A percentile compares a stretch with the other conserved stretches of the same genome.
Evolutionary conservation across 2,329 filamentous ascomycete species (phyloP).

Genomic region (Ampelomyces quisqualis): DNA sequence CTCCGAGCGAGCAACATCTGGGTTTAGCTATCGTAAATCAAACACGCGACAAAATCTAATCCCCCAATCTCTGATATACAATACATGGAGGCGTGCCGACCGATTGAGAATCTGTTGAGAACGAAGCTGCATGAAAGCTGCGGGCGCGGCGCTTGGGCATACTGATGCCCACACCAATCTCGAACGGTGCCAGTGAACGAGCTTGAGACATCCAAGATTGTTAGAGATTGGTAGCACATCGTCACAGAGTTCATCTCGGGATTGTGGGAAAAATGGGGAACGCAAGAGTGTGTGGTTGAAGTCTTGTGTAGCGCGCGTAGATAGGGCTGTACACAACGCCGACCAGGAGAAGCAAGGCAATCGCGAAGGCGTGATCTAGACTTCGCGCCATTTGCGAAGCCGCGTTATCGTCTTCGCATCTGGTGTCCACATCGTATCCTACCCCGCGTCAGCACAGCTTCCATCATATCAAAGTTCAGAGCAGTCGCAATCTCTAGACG

Average conservation of each 20-base stretch:
- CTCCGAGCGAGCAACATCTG: too few species aligned
- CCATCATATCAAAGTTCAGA: neutral
- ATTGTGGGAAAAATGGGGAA: neutral
- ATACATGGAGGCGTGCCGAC: constrained; percentile 12
- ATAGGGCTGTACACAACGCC: constrained; percentile 4
- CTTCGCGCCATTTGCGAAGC: too few species aligned
- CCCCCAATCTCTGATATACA: too few species aligned
- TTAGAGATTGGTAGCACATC: too few species aligned
- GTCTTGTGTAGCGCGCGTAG: constrained; percentile 4
- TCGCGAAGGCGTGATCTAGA: too few species aligned
- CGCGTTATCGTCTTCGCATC: too few species aligned
- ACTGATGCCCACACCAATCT: neutral
- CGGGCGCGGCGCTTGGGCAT: constrained; percentile 21
- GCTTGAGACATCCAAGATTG: too few species aligned
- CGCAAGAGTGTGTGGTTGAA: neutral
- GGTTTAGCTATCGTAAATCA: too few species aligned
- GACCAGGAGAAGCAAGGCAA: too few species aligned
- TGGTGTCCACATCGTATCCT: neutral
- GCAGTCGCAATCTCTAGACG: constrained; percentile 5
- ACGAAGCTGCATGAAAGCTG: constrained; percentile 17
- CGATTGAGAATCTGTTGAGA: constrained; percentile 22
- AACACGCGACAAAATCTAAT: too few species aligned
- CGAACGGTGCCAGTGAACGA: too few species aligned
- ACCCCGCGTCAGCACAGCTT: constrained; percentile 6
- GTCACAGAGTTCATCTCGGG: too few species aligned